Evolutionary conservation across 1,284 basidiomycete genomes (phyloP).

Genomic region (Tremellales sp.): DNA sequence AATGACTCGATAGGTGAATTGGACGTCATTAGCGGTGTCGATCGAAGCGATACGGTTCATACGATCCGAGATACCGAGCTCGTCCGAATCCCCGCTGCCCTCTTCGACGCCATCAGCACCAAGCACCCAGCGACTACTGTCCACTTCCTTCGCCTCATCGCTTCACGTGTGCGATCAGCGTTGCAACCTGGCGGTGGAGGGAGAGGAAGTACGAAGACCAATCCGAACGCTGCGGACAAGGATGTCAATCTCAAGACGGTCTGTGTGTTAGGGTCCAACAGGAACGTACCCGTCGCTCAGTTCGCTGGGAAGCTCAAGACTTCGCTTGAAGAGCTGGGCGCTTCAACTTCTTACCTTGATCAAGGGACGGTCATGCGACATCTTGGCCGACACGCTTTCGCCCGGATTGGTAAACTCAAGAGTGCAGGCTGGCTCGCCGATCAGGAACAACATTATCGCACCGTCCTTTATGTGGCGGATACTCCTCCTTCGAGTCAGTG

Average conservation of each 20-base stretch:
- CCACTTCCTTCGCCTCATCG: conserved; percentile 91
- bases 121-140: conserved; percentile 92
- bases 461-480: conserved; percentile 89
- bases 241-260: conserved; percentile 34
- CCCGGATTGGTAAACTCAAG: conserved; percentile 86
- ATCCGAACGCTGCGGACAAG: conserved; percentile 59
- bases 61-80: conserved; percentile 97
- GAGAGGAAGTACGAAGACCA: conserved; percentile 51
- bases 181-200: conserved; percentile 52
- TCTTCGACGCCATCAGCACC: conserved; percentile 94
- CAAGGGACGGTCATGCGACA: conserved; percentile 86
- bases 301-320: conserved; percentile 84
- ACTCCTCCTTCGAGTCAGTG: conserved; percentile 86
- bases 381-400: conserved; percentile 87
- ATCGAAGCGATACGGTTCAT: conserved; percentile 84
- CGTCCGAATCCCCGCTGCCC: conserved; percentile 93
- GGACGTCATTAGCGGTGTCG: conserved; percentile 95
- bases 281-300: conserved; percentile 76
- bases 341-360: conserved; percentile 81
- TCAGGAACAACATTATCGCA: conserved; percentile 85
- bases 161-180: conserved; percentile 81
- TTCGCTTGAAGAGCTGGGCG: conserved; percentile 82
- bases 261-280: conserved; percentile 54
- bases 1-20: conserved; percentile 69
- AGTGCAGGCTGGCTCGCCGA: conserved; percentile 90